A percentile compares a stretch with the other conserved stretches of the same genome.
phyloP scores from a whole-genome alignment of 2,329 filamentous ascomycete genomes.

The Phaeoacremonium minimum region DNA sequence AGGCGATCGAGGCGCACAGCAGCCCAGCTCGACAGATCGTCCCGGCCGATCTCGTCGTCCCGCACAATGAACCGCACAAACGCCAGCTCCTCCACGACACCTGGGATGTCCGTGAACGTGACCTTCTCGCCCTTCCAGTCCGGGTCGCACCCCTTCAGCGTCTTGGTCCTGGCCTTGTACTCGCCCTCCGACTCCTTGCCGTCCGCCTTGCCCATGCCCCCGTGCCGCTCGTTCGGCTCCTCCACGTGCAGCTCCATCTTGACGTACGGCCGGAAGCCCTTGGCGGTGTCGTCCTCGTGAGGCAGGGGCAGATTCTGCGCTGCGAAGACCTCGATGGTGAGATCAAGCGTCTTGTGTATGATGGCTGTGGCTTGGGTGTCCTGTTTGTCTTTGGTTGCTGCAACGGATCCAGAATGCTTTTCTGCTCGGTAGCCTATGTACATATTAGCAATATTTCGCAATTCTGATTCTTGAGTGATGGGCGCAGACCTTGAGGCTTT shows the following conservation, averaged over 20 bases:
- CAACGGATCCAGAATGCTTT: too few species aligned
- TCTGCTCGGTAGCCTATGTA: too few species aligned
- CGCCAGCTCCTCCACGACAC: conserved; percentile 63
- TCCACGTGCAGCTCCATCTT: conserved; percentile 83
- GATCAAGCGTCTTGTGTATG: conserved; percentile 55
- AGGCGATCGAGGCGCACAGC: conserved; percentile 83
- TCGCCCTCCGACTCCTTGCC: conserved; percentile 34
- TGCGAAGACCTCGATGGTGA: conserved; percentile 70
- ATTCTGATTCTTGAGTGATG: too few species aligned
- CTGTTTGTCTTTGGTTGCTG: too few species aligned
- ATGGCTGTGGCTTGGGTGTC: conserved; percentile 26
- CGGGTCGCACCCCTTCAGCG: conserved; percentile 52
- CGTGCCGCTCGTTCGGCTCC: conserved; percentile 42
- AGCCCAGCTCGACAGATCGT: conserved; percentile 81
- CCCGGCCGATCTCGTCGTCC: conserved; percentile 76
- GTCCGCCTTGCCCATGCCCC: conserved; percentile 9
- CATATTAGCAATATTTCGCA: too few species aligned
- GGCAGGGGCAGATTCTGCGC: conserved; percentile 73
- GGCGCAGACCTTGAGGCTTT: conserved; percentile 63
- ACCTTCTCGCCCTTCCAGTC: conserved; percentile 59
- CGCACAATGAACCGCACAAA: conserved; percentile 83
- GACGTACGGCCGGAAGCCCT: conserved; percentile 72
- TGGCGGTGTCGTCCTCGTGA: conserved; percentile 38
- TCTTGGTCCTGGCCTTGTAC: conserved; percentile 50
- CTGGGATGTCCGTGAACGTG: conserved; percentile 48